phyloP scores from a whole-genome alignment of 2,329 filamentous ascomycete species.

The Pseudogymnoascus sp. region DNA sequence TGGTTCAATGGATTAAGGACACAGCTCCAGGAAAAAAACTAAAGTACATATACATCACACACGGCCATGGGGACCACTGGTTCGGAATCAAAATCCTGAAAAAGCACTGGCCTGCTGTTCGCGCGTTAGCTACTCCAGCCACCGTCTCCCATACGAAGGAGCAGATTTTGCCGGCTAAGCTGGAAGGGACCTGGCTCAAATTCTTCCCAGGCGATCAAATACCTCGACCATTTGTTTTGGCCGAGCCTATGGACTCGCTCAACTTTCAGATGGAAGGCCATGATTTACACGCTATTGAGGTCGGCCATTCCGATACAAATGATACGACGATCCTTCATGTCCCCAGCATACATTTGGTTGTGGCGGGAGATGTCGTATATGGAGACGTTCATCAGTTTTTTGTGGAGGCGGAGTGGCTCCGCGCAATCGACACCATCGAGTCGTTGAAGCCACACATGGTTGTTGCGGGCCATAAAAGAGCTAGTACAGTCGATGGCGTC shows the following conservation, averaged over 20 bases:
- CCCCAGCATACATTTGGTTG: not conserved
- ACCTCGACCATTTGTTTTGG: not conserved
- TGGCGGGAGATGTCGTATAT: not conserved
- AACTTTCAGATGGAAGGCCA: not conserved
- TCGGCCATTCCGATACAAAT: not conserved
- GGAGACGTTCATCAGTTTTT: not conserved
- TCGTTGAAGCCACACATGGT: not conserved
- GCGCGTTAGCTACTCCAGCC: too few species aligned
- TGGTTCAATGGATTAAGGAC: not conserved
- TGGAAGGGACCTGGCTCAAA: not conserved
- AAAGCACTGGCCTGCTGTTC: too few species aligned
- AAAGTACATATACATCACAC: too few species aligned
- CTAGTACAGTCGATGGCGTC: not conserved
- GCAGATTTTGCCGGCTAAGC: too few species aligned
- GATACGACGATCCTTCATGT: not conserved
- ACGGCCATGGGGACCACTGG: too few species aligned
- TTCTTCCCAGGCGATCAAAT: not conserved
- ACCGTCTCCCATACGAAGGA: too few species aligned
- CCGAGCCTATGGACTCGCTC: not conserved
- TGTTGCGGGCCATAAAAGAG: not conserved
- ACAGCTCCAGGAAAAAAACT: too few species aligned
- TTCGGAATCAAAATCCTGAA: too few species aligned
- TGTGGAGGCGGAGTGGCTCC: not conserved
- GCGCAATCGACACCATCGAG: not conserved
- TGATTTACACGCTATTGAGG: not conserved